These are phyloP conservation scores for Bidens hawaiensis DNA, from an alignment of 140 eudicot genomes.

Conservation along the genomic window DNA sequence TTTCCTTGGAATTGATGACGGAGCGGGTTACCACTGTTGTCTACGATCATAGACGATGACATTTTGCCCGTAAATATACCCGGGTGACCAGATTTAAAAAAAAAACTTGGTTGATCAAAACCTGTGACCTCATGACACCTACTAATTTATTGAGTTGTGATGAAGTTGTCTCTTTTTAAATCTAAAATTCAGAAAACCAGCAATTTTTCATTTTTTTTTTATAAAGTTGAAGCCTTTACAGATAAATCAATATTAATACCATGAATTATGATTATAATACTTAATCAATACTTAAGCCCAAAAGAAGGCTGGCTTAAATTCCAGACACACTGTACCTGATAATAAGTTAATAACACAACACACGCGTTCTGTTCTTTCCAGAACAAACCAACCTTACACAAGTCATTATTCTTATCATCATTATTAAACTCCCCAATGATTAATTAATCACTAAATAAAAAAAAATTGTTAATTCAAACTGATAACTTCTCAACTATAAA, in stretches of 20 bases:
- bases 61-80: too few relatives aligned
- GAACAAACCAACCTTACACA: constrained; percentile 16
- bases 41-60: too few relatives aligned
- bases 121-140: background rate
- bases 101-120: too few relatives aligned
- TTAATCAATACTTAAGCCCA: background rate
- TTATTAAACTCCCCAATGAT: constrained; percentile 19
- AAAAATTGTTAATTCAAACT: background rate
- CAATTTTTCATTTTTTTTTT: background rate
- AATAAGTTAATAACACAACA: constrained; percentile 26
- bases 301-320: constrained; percentile 4
- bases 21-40: too few relatives aligned
- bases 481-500: constrained; percentile 39
- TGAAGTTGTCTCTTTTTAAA: background rate
- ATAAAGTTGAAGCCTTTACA: background rate
- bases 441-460: constrained; percentile 12
- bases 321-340: constrained; percentile 41
- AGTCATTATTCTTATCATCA: background rate
- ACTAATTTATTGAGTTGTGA: background rate
- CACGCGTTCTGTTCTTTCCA: constrained; percentile 37
- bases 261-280: background rate
- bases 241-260: background rate
- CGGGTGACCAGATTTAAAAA: too few relatives aligned
- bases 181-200: background rate
- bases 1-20: too few relatives aligned